Evolutionary conservation across 2,329 filamentous ascomycete species (phyloP), one percentile per base, ranked within the genome.

Genomic region (Aspergillus costaricaensis): DNA sequence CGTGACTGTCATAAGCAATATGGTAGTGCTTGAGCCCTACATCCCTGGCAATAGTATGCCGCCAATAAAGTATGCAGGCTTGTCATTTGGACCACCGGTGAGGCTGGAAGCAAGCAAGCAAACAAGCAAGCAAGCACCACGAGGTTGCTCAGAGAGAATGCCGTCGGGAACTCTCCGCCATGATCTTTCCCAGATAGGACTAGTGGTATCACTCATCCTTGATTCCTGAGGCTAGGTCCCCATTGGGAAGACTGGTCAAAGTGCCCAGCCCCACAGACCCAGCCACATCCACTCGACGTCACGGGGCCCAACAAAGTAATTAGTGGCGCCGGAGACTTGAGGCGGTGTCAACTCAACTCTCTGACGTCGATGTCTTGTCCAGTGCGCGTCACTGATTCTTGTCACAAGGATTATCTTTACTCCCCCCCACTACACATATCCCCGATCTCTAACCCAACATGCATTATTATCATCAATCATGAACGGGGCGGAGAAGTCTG

Each of bases 401-500:
- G 23, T 32, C 30, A 50, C 32, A 36, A 36, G 25, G 27, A 32
- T 30, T 17, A 49, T 50, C 41, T 39, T 47, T 19, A 30, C 27
- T 39, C 15, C 38, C 50, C 19, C 41, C 12, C 23, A 60, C n/a
- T 47, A 47, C 30, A 47, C 15, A 56, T 25, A 19, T 23, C 19
- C 19, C 57, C 25, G 5, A 10, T 36, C 17, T 57, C 27, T 23
- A 17, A 17, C 32, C 53, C 67, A 69, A 55, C 61, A 72, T 73
- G 71, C 62, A 58, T 65, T 19, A 62, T 65, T 21, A 62, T 56
- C 38, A 49, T 51, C 53, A 56, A 72, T 60, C 61, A 76, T 76
- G 73, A 68, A 67, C 63, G 54, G 63, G 49, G 59, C 59, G 43
- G 68, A 74, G 41, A 70, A 72, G 62, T 65, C 67, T 58, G 36